Conservation (phyloP, 2,329 filamentous ascomycete genomes). For the Ophiostoma ulmi region DNA sequence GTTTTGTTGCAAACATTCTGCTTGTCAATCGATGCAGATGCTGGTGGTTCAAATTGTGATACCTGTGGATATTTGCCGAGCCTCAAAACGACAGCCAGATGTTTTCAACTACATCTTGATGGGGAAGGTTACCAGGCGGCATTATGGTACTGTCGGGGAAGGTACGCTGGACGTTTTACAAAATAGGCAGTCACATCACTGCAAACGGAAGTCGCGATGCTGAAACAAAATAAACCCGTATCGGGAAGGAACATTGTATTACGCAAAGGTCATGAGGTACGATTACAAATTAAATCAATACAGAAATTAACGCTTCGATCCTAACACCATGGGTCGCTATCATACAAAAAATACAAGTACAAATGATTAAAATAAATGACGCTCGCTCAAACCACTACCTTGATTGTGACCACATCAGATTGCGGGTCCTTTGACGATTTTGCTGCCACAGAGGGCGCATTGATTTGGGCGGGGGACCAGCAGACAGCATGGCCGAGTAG, state of each 20-base stretch:
- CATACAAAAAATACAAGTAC: neutral
- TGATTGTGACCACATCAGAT: slow-evolving; percentile 39
- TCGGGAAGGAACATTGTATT: neutral
- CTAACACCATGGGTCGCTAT: neutral
- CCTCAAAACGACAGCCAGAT: neutral
- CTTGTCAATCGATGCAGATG: neutral
- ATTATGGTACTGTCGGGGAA: neutral
- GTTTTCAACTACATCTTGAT: neutral
- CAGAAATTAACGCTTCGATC: neutral
- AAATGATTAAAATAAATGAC: neutral
- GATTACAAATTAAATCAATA: neutral
- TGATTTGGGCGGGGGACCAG: slow-evolving; percentile 4
- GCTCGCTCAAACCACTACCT: neutral
- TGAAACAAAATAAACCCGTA: neutral
- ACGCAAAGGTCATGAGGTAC: neutral
- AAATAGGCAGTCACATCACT: neutral
- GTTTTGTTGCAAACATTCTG: neutral
- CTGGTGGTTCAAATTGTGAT: neutral
- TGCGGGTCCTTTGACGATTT: slow-evolving; percentile 46
- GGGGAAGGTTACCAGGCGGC: neutral
- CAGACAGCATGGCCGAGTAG: slow-evolving; percentile 7
- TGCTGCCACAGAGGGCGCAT: slow-evolving; percentile 50
- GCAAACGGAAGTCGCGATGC: neutral
- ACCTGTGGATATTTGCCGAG: neutral
- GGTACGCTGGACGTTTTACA: neutral